A percentile compares a stretch with the other conserved stretches of the same genome.
These are phyloP conservation scores for Hevea brasiliensis DNA, from an alignment of 345 rosid genomes.

Conservation along the genomic window DNA sequence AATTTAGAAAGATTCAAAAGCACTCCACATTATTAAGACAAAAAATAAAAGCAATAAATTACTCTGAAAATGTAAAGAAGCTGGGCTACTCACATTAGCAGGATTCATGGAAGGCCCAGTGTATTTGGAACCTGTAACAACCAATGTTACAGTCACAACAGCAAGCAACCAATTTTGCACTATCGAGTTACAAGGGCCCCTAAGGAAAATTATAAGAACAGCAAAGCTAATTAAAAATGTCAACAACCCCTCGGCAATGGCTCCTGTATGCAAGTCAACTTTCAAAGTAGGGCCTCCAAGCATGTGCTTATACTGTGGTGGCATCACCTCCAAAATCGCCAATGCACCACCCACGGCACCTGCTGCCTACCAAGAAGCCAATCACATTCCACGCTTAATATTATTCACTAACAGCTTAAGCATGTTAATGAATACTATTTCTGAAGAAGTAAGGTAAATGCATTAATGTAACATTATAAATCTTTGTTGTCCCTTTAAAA, in stretches of 20 bases:
- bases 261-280: conserved; percentile 79
- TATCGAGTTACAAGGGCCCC: conserved; percentile 60
- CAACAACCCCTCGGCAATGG: conserved; percentile 82
- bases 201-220: conserved; percentile 65
- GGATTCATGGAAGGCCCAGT: conserved; percentile 99
- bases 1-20: not conserved
- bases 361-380: conserved; percentile 54
- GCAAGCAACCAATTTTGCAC: conserved; percentile 67
- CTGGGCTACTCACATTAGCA: conserved; percentile 72
- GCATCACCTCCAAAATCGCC: conserved; percentile 76
- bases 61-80: conserved; percentile 5
- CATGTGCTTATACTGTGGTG: conserved; percentile 65
- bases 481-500: not conserved
- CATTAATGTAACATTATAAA: not conserved
- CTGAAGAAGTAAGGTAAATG: not conserved
- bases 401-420: too few relatives aligned
- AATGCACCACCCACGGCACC: conserved; percentile 92
- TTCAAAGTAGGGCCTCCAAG: conserved; percentile 66
- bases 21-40: not conserved
- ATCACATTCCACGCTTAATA: not conserved
- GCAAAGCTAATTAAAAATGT: conserved; percentile 70
- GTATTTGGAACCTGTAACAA: conserved; percentile 56
- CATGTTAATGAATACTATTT: not conserved
- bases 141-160: conserved; percentile 54
- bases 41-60: not conserved